Evolutionary conservation across 2,329 filamentous ascomycete species (phyloP).

Genomic region (Alternaria longipes): DNA sequence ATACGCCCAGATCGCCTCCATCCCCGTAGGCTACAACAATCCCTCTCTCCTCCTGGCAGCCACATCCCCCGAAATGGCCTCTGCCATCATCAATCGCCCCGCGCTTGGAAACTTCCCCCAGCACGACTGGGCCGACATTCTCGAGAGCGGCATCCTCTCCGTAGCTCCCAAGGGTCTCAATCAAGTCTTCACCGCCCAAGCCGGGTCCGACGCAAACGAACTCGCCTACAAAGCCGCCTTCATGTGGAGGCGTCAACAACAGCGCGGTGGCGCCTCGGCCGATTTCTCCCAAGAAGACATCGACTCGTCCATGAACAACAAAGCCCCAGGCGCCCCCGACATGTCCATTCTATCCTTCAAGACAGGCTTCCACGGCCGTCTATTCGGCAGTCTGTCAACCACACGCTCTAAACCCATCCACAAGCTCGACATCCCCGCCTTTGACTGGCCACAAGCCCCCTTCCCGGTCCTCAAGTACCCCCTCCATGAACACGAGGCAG

Average conservation of each 20-base stretch:
- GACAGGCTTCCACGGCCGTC: constrained; percentile 86
- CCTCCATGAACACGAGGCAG: constrained; percentile 77
- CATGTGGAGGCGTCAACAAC: constrained; percentile 85
- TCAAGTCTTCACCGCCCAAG: constrained; percentile 90
- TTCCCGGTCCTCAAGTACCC: constrained; percentile 90
- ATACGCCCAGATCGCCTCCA: constrained; percentile 91
- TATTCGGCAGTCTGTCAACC: constrained; percentile 87
- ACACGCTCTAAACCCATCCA: constrained; percentile 94
- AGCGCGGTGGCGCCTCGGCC: constrained; percentile 79
- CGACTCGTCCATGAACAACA: constrained; percentile 78
- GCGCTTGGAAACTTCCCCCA: constrained; percentile 92
- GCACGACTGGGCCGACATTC: constrained; percentile 80
- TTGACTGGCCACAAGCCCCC: constrained; percentile 91
- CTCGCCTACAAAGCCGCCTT: constrained; percentile 95
- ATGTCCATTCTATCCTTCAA: constrained; percentile 91
- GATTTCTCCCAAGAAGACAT: constrained; percentile 85
- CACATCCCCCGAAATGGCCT: constrained; percentile 79
- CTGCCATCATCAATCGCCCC: constrained; percentile 84
- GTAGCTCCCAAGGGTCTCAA: constrained; percentile 83
- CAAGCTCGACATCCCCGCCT: constrained; percentile 93
- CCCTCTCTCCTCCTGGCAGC: constrained; percentile 75
- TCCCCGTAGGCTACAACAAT: constrained; percentile 94
- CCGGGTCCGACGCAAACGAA: constrained; percentile 93
- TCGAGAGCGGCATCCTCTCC: constrained; percentile 81
- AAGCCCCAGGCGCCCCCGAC: constrained; percentile 77